phyloP scores from a whole-genome alignment of 192 early-diverging fungal genomes.

The Linnemannia zychae region DNA sequence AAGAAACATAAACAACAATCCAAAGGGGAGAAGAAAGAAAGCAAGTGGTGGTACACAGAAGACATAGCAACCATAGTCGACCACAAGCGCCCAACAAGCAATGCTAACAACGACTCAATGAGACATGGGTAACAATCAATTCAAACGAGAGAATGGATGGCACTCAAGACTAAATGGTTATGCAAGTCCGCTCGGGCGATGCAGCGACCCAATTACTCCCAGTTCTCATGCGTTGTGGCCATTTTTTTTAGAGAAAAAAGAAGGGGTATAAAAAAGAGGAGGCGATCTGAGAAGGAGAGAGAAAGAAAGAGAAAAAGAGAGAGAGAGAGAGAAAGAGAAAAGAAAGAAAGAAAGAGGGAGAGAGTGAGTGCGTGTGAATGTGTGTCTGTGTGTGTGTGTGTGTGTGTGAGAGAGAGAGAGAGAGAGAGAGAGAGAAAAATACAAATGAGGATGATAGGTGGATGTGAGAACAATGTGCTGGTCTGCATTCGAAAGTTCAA shows the following conservation, averaged over 20 bases:
- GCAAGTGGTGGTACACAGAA: too few species aligned
- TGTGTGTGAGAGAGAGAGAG: neutral
- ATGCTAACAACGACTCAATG: neutral
- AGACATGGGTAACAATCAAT: neutral
- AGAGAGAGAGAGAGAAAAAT: neutral
- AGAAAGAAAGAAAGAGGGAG: neutral
- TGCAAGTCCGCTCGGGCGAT: conserved; percentile 6
- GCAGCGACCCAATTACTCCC: neutral
- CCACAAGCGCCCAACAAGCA: neutral
- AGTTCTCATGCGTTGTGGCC: conserved; percentile 4
- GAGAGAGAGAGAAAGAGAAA: neutral
- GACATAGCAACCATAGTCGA: neutral
- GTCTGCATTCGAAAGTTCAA: neutral
- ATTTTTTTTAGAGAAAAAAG: neutral
- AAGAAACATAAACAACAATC: neutral
- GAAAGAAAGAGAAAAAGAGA: neutral
- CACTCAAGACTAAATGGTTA: neutral
- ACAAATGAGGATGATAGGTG: neutral
- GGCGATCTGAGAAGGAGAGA: conserved; percentile 9
- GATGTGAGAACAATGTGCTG: neutral
- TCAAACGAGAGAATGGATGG: neutral
- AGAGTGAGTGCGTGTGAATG: too few species aligned
- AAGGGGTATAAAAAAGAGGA: conserved; percentile 5
- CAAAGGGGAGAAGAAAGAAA: neutral
- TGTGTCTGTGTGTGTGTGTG: too few species aligned